These are phyloP conservation scores for Rhizophagus prolifer DNA, from an alignment of 192 early-diverging fungal genomes.

Conservation along the genomic window DNA sequence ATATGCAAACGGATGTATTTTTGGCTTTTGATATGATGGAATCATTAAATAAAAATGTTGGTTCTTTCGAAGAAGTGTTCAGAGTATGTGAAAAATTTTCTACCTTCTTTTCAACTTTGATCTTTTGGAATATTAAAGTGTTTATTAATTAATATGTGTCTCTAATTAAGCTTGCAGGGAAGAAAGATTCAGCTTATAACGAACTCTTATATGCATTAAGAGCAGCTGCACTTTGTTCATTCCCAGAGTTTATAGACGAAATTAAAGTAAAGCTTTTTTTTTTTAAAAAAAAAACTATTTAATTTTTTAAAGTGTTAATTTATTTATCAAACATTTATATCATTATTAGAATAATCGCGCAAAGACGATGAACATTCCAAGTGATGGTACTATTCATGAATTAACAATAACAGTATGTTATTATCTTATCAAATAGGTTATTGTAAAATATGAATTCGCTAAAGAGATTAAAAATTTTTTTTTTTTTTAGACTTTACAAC, in stretches of 20 bases:
- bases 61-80: conserved; percentile 47
- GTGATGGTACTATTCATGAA: conserved; percentile 85
- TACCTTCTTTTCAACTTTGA: neutral
- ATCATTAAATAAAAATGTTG: conserved; percentile 37
- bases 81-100: conserved; percentile 35
- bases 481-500: conserved; percentile 55
- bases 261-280: conserved; percentile 52
- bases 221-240: conserved; percentile 51
- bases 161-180: conserved; percentile 38
- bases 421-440: too few species aligned
- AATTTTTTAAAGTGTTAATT: neutral
- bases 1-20: conserved; percentile 56
- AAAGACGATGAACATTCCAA: conserved; percentile 43
- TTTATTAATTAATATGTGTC: neutral
- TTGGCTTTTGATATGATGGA: conserved; percentile 72
- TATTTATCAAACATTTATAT: neutral
- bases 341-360: neutral
- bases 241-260: conserved; percentile 71
- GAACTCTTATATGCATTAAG: conserved; percentile 54
- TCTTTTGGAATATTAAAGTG: neutral
- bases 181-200: conserved; percentile 41
- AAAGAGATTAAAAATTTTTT: neutral
- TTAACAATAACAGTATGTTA: conserved; percentile 70
- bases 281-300: neutral
- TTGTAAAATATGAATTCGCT: too few species aligned